Conservation (phyloP, 2,329 filamentous ascomycete species). For the Whalleya microplaca region DNA sequence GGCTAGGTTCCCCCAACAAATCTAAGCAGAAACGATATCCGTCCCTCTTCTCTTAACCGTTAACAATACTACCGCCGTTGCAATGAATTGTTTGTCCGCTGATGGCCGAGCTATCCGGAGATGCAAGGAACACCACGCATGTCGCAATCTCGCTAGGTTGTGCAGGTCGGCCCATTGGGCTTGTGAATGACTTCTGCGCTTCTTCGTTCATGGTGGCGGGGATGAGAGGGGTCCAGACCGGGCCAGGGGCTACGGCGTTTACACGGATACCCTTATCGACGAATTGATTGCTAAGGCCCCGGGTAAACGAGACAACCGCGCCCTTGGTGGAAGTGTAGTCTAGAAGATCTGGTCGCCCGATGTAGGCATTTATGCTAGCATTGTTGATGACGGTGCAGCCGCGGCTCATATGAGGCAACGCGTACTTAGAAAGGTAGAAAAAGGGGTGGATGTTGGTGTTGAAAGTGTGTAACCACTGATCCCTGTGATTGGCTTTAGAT, state of each 20-base stretch:
- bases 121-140: conserved; percentile 80
- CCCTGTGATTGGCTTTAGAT: conserved; percentile 46
- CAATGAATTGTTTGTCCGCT: conserved; percentile 69
- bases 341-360: conserved; percentile 77
- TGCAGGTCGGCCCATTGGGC: conserved; percentile 75
- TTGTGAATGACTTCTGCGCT: conserved; percentile 72
- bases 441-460: conserved; percentile 81
- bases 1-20: no score
- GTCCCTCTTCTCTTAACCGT: conserved; percentile 41
- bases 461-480: conserved; percentile 81
- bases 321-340: conserved; percentile 84
- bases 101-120: conserved; percentile 72
- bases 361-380: conserved; percentile 81
- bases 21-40: no score
- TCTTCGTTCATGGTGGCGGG: conserved; percentile 72
- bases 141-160: conserved; percentile 84
- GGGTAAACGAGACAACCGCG: conserved; percentile 78
- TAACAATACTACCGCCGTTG: conserved; percentile 55
- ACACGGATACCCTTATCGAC: conserved; percentile 67
- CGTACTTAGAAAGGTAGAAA: conserved; percentile 81
- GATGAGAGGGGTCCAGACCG: conserved; percentile 79
- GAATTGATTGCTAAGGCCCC: conserved; percentile 76
- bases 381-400: conserved; percentile 85
- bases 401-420: conserved; percentile 72
- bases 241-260: conserved; percentile 70